Evolutionary conservation across 2,329 filamentous ascomycete genomes (phyloP).

Genomic region (Hypoxylon sp.): DNA sequence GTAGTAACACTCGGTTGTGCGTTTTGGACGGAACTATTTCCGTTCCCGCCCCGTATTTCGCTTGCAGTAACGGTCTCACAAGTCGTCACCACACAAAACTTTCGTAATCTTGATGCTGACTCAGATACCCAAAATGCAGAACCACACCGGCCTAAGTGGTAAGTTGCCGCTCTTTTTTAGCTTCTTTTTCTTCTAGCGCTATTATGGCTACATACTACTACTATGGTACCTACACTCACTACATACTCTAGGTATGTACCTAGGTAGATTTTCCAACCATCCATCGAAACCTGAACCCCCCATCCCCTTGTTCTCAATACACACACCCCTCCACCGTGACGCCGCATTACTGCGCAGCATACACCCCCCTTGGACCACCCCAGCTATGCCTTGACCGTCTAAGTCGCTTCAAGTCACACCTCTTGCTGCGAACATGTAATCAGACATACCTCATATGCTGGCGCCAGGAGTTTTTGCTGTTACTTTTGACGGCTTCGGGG

Average conservation of each 20-base stretch:
- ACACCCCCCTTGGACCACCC: conserved; percentile 24
- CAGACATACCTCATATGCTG: conserved; percentile 52
- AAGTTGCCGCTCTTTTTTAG: conserved; percentile 48
- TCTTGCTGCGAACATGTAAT: conserved; percentile 54
- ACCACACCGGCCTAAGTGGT: conserved; percentile 51
- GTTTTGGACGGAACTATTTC: conserved; percentile 45
- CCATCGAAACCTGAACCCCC: conserved; percentile 40
- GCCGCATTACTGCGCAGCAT: conserved; percentile 45
- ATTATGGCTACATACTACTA: conserved; percentile 2
- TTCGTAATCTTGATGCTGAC: conserved; percentile 51
- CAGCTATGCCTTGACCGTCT: conserved; percentile 49
- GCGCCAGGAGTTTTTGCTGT: conserved; percentile 51
- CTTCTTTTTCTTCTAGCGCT: conserved; percentile 32
- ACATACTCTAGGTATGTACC: no score
- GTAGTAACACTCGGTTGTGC: conserved; percentile 26
- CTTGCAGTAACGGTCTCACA: conserved; percentile 38
- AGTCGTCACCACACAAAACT: conserved; percentile 30
- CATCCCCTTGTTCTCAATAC: conserved; percentile 35
- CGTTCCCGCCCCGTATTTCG: conserved; percentile 29
- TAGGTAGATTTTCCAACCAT: conserved; percentile 40
- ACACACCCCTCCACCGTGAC: conserved; percentile 44
- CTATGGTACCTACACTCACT: neutral
- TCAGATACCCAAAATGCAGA: conserved; percentile 53
- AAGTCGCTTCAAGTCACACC: conserved; percentile 46
- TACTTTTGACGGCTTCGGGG: conserved; percentile 51